Evolutionary conservation across 2,329 filamentous ascomycete species (phyloP), one percentile per base, ranked within the genome.

Genomic region (Scleromitrula shiraiana): DNA sequence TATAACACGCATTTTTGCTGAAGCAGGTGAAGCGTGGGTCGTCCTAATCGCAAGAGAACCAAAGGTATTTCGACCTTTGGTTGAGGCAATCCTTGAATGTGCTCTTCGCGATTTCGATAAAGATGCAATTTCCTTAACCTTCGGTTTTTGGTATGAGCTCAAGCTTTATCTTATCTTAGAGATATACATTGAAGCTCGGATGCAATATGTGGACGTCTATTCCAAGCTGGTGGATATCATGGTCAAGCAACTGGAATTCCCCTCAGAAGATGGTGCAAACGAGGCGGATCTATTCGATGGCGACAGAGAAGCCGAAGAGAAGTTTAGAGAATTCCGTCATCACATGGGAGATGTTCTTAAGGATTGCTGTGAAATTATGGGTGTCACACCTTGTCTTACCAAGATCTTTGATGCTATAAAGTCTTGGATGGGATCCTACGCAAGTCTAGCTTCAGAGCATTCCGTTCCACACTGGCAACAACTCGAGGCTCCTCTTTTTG

Each of bases 271-370:
- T 32, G 74, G 53, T 46, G 78, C 81, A 12, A 81, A 85, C 56
- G 83, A 91, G 57, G 73, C 75, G 10, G 93, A 98, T 65, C 72
- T 97, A 0, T 98, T 98, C 62, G 91, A 95, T 53, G 93, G 93
- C 45, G 93, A 98, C 64, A 82, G 91, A 33, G 93, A 97, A 64
- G 83, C 88, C 52, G 93, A 98, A 66, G 93, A 98, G 60, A 95
- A 93, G 65, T 98, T 98, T 70, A 82, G 93, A 40, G 88, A 95
- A 61, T 98, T 97, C 72, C 78, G 93, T 56, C 93, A 98, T 64
- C 82, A 88, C 45, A 97, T 98, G 88, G 93, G 93, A 29, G 94
- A 98, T 64, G 94, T 95, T 0, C 76, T 98, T 41, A 98, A 98
- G 68, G 93, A 98, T 62, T 88, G 88, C 46, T 98, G 93, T 66